A percentile compares a stretch with the other conserved stretches of the same genome.
Evolutionary conservation across 768 basidiomycete genomes (phyloP).

Genomic region (Lactarius vividus): DNA sequence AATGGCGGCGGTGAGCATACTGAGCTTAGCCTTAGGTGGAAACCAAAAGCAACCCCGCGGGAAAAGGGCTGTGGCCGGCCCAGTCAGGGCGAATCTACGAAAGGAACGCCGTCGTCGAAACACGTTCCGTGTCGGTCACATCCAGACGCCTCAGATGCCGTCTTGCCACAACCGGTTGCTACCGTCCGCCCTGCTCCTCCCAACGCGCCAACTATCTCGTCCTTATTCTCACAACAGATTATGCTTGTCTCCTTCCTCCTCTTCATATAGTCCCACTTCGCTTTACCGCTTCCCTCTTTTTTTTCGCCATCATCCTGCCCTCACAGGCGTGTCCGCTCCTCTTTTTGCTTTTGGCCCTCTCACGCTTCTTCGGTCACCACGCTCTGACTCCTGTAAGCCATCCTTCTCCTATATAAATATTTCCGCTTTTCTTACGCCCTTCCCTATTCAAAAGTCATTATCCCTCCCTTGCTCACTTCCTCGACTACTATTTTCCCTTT

Average conservation of each 20-base stretch:
- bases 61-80: slow-evolving; percentile 4
- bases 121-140: slow-evolving; percentile 77
- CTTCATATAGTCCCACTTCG: slow-evolving; percentile 28
- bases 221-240: slow-evolving; percentile 43
- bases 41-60: slow-evolving; percentile 6
- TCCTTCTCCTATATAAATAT: slow-evolving; percentile 24
- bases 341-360: slow-evolving; percentile 10
- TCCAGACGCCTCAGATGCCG: slow-evolving; percentile 47
- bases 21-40: neutral
- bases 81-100: slow-evolving; percentile 35
- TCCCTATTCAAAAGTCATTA: slow-evolving; percentile 13
- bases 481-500: slow-evolving; percentile 23
- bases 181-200: slow-evolving; percentile 52
- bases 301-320: slow-evolving; percentile 22
- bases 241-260: slow-evolving; percentile 32
- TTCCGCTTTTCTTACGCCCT: slow-evolving; percentile 13
- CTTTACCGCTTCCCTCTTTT: slow-evolving; percentile 20
- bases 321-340: slow-evolving; percentile 21
- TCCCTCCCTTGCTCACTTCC: slow-evolving; percentile 20
- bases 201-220: slow-evolving; percentile 40
- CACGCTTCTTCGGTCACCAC: slow-evolving; percentile 23
- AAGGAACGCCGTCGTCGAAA: slow-evolving; percentile 55
- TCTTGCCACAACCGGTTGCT: slow-evolving; percentile 51
- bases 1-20: slow-evolving; percentile 2
- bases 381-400: slow-evolving; percentile 25